Conservation (phyloP, 306 rosid genomes). For the Vigna radiata region DNA sequence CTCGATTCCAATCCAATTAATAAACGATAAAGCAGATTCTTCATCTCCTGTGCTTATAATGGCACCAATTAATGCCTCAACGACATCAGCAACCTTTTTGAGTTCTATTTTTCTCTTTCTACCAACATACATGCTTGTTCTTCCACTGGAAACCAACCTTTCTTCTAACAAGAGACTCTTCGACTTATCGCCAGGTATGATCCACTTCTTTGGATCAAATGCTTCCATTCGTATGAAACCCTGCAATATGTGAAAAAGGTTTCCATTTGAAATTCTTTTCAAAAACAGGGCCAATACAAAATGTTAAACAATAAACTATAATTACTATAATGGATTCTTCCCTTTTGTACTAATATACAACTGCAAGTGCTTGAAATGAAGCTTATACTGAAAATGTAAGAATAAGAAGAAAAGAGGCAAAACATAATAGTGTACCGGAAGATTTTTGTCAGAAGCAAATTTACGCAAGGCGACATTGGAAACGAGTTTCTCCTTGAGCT, state of each 20-base stretch:
- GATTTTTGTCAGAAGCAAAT: constrained; percentile 49
- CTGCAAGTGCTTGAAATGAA: not conserved
- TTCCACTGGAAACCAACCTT: constrained; percentile 38
- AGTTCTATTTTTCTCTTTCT: constrained; percentile 47
- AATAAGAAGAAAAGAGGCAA: not conserved
- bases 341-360: not conserved
- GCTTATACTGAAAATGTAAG: not conserved
- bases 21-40: constrained; percentile 56
- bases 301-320: no score
- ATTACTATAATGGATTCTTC: no score
- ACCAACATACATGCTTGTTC: constrained; percentile 46
- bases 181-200: constrained; percentile 59
- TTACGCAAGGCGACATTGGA: constrained; percentile 58
- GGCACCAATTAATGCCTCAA: constrained; percentile 81
- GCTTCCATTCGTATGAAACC: constrained; percentile 62
- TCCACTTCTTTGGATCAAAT: constrained; percentile 66
- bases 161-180: constrained; percentile 35
- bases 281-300: not conserved
- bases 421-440: constrained; percentile 57
- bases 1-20: constrained; percentile 69
- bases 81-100: constrained; percentile 65
- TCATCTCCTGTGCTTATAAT: constrained; percentile 59
- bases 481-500: constrained; percentile 45
- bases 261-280: not conserved
- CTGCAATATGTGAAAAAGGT: constrained; percentile 42